Conservation (phyloP, 495 filamentous ascomycete genomes). For the Lentithecium fluviatile region DNA sequence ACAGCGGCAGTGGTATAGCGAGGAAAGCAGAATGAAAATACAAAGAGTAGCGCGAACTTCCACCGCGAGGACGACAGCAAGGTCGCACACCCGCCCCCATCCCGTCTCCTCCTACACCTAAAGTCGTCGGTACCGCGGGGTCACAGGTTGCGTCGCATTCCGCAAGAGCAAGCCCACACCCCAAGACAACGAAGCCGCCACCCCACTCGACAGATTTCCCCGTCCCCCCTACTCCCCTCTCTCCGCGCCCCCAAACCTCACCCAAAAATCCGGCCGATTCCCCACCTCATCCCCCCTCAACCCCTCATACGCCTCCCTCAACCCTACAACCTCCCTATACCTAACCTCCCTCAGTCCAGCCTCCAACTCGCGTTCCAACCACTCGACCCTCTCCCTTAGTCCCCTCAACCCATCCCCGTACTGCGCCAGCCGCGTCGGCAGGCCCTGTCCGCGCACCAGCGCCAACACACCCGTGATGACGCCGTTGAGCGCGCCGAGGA, state of each 20-base stretch:
- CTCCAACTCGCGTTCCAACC: conserved; percentile 32
- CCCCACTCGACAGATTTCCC: too few species aligned
- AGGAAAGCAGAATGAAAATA: too few species aligned
- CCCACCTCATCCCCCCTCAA: conserved; percentile 30
- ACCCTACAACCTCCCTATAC: conserved; percentile 30
- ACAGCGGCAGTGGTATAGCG: too few species aligned
- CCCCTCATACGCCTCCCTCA: conserved; percentile 30
- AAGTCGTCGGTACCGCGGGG: too few species aligned
- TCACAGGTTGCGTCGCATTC: too few species aligned
- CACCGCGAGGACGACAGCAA: too few species aligned
- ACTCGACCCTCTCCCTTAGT: conserved; percentile 29
- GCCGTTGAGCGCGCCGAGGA: conserved; percentile 29
- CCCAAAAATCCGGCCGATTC: conserved; percentile 29
- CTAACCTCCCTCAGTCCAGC: conserved; percentile 30
- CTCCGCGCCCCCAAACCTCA: conserved; percentile 9
- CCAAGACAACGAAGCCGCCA: too few species aligned
- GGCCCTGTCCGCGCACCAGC: conserved; percentile 23
- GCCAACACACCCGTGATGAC: conserved; percentile 26
- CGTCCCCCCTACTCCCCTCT: neutral
- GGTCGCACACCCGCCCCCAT: too few species aligned
- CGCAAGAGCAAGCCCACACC: too few species aligned
- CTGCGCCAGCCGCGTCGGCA: conserved; percentile 20
- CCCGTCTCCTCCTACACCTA: too few species aligned
- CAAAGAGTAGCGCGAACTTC: too few species aligned
- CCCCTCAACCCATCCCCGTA: conserved; percentile 30